Base-by-base conservation (phyloP, 2,329 filamentous ascomycete genomes). In the Epichloe coenophiala region DNA sequence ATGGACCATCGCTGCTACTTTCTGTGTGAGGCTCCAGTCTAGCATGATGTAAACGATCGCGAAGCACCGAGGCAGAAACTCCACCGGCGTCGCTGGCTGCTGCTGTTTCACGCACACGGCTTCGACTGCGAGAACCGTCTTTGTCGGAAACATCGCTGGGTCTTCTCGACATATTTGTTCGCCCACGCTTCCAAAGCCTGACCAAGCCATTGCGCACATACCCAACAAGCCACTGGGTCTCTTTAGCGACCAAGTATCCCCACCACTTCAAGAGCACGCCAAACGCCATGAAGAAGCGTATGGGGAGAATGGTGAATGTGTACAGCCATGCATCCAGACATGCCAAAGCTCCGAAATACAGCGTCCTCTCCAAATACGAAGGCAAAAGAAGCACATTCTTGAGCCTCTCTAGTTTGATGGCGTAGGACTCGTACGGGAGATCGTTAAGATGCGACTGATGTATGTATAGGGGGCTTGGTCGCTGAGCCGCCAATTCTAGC, bases 291-390 rank as follows among this genome's bases (percentile, higher is more conserved):
- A 86, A 65, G 59, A 98, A 97, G 2, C 93, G 80, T 53, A 98
- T 76, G 0, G 93, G 93, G 0, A 98, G 72, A 43, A 98, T 95
- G 0, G 93, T 98, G 59, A 98, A 94, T 1, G 88, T 94, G 68
- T 96, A 93, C 1, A 98, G 77, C 89, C 91, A 98, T 1, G 91
- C 86, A 64, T 98, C 93, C 5, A 98, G 73, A 67, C 93, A 98
- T 6, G 91, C 90, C 36, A 97, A 68, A 0, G 87, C 83, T 6
- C 93, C 93, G 67, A 98, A 97, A 53, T 83, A 81, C 5, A 98
- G 76, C 0, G 90, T 84, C 44, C 84, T 78, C 68, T 98, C 93
- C 5, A 98, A 74, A 54, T 85, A 86, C 0, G 81, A 77, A 0
- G 91, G 89, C 3, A 98, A 71, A 27, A 89, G 72, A 5, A 98